These are phyloP conservation scores for Fraxinus quadrangulata DNA, from an alignment of 257 asterid species.

Conservation along the genomic window DNA sequence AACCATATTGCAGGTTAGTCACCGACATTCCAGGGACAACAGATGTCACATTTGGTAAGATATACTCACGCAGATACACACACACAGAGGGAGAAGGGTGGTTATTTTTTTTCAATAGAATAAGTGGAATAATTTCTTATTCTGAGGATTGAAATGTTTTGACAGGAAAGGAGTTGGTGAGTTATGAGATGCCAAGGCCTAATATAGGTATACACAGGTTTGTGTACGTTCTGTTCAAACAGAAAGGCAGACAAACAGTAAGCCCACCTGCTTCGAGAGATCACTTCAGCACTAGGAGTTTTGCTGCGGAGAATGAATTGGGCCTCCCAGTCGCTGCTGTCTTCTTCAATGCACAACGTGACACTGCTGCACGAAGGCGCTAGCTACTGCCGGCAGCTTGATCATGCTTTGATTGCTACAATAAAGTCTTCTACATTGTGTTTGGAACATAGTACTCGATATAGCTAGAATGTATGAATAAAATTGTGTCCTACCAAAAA, in stretches of 20 bases:
- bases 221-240: slow-evolving; percentile 70
- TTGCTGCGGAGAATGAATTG: slow-evolving; percentile 69
- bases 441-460: background rate
- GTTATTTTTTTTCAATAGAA: too few species aligned
- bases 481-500: background rate
- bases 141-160: background rate
- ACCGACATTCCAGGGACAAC: slow-evolving; percentile 95
- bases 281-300: slow-evolving; percentile 59
- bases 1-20: slow-evolving; percentile 57
- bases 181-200: slow-evolving; percentile 73
- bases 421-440: background rate
- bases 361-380: slow-evolving; percentile 88
- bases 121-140: too few species aligned
- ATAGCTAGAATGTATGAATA: background rate
- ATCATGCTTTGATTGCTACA: background rate
- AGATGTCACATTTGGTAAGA: slow-evolving; percentile 78
- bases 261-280: slow-evolving; percentile 58
- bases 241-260: slow-evolving; percentile 59
- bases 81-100: too few species aligned
- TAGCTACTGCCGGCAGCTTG: background rate
- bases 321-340: slow-evolving; percentile 88
- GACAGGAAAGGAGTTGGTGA: slow-evolving; percentile 63
- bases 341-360: slow-evolving; percentile 88
- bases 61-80: too few species aligned
- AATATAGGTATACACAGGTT: slow-evolving; percentile 83